phyloP scores from a whole-genome alignment of 1,284 basidiomycete species.

The Apiotrichum gracile region DNA sequence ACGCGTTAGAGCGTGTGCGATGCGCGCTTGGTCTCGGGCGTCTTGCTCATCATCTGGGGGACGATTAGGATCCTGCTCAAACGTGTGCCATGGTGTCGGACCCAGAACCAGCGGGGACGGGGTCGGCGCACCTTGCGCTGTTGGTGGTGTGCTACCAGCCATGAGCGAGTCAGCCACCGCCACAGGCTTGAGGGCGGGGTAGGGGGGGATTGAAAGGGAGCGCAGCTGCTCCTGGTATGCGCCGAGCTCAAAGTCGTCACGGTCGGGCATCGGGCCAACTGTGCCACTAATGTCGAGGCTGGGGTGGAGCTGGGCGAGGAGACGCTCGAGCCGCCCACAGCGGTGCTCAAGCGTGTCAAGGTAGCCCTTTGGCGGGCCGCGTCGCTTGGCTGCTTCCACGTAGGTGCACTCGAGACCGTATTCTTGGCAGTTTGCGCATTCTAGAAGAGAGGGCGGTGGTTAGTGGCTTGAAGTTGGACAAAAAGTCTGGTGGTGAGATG shows the following conservation, averaged over 20 bases:
- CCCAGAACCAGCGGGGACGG: constrained; percentile 26
- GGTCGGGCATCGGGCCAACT: constrained; percentile 62
- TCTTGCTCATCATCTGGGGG: constrained; percentile 22
- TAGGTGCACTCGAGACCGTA: constrained; percentile 71
- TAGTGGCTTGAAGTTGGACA: neutral
- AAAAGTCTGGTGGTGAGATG: neutral
- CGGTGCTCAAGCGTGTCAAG: constrained; percentile 67
- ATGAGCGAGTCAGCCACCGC: neutral
- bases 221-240: constrained; percentile 32
- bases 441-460: constrained; percentile 16
- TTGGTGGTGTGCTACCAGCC: constrained; percentile 7
- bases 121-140: constrained; percentile 20
- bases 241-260: constrained; percentile 62
- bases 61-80: constrained; percentile 31
- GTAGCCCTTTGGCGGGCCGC: constrained; percentile 77
- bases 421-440: constrained; percentile 71
- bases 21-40: constrained; percentile 17
- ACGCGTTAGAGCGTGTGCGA: constrained; percentile 30
- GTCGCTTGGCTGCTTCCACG: constrained; percentile 66
- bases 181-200: constrained; percentile 31
- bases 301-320: constrained; percentile 62
- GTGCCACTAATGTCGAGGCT: constrained; percentile 60
- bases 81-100: constrained; percentile 29
- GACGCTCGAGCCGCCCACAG: constrained; percentile 64
- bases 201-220: constrained; percentile 33